A percentile compares a stretch with the other conserved stretches of the same genome.
Evolutionary conservation across 75 land plant species (phyloP).

Genomic region (Chamaecyparis obtusa): DNA sequence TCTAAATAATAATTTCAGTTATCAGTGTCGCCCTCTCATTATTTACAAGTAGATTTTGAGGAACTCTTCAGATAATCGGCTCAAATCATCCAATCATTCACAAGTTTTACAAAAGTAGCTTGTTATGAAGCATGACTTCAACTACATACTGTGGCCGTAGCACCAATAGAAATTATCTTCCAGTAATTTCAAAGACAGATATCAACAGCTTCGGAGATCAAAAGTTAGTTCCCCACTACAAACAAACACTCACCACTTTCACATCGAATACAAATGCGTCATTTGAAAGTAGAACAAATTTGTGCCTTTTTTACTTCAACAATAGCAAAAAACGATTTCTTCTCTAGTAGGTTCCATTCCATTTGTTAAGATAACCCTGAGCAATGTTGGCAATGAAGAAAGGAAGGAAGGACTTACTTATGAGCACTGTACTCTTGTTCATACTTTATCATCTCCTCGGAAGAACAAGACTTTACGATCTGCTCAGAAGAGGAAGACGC

Average conservation of each 20-base stretch:
- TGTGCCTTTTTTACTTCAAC: neutral
- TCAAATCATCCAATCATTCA: neutral
- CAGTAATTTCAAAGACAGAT: neutral
- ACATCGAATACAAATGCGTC: neutral
- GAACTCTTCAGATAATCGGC: neutral
- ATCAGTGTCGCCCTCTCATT: neutral
- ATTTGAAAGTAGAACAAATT: neutral
- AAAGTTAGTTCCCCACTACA: neutral
- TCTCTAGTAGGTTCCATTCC: neutral
- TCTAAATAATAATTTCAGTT: neutral
- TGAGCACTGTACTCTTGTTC: constrained; percentile 8
- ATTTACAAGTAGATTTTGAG: neutral
- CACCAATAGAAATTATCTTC: neutral
- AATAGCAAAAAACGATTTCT: neutral
- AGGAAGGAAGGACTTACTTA: neutral
- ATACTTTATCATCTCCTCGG: neutral
- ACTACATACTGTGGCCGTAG: neutral
- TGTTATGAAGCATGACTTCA: neutral
- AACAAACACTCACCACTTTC: neutral
- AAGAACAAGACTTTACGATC: neutral
- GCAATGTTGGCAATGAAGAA: neutral
- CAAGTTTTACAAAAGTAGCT: neutral
- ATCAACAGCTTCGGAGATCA: neutral
- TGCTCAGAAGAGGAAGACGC: neutral
- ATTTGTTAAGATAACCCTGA: neutral